Evolutionary conservation across 805 yeast species (phyloP), one percentile per base, ranked within the genome.

Genomic region (Ogataea zsoltii): DNA sequence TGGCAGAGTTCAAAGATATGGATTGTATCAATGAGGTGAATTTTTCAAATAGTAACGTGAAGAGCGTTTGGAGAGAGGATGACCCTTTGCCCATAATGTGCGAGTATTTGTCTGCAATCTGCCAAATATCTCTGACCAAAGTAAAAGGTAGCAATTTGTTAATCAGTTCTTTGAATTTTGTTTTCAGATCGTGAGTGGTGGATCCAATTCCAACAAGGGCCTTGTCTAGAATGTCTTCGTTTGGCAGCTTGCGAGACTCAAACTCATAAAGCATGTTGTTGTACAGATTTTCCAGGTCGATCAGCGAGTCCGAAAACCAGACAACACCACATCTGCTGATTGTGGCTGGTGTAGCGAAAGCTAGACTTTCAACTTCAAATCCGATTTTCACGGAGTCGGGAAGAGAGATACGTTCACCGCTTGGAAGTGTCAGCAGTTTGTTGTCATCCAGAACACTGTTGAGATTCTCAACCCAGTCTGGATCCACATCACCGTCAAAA

Each of bases 371-470:
- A 3, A 87, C 88, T 59, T 92, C 98, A 67, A 92, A 90, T 0
- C 90, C 54, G 11, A 92, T 60, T 17, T 78, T 72, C 3, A 88
- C 74, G 52, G 84, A 83, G 0, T 66, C 55, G 0, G 96, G 89
- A 1, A 92, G 63, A 1, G 75, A 68, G 6, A 92, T 60, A 17
- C 97, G 76, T 61, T 92, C 98, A 32, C 98, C 98, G 58, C 82
- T 89, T 0, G 98, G 94, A 9, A 92, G 68, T 0, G 97, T 90
- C 33, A 92, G 65, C 1, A 85, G 53, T 51, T 78, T 81, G 65
- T 90, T 92, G 54, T 92, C 98, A 65, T 92, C 98, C 14, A 92
- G 70, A 9, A 90, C 94, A 68, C 96, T 85, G 67, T 92, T 92
- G 52, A 92, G 69, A 45, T 85, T 85, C 57, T 92, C 98, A 1